A percentile compares a stretch with the other conserved stretches of the same genome.
Evolutionary conservation across 2,329 filamentous ascomycete species (phyloP).

Genomic region (Hymenoscyphus repandus): DNA sequence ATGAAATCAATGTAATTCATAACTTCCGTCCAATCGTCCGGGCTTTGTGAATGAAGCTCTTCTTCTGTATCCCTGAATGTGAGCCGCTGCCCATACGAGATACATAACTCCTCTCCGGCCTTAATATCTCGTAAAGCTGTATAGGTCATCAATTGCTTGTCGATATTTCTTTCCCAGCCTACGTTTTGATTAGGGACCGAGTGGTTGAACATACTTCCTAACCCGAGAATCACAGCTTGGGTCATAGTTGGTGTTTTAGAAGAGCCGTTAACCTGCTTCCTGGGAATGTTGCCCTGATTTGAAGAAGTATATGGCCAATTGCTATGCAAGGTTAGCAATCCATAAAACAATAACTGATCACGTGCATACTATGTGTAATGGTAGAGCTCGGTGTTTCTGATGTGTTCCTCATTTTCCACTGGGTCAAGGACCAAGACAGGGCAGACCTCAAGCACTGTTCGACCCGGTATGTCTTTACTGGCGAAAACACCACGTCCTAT

Average conservation of each 20-base stretch:
- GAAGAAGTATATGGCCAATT: constrained; percentile 29
- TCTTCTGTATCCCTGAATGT: constrained; percentile 34
- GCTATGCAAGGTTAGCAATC: constrained; percentile 18
- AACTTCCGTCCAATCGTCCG: constrained; percentile 25
- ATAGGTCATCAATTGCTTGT: constrained; percentile 42
- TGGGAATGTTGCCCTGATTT: constrained; percentile 19
- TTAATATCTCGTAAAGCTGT: constrained; percentile 43
- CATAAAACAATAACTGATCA: constrained; percentile 16
- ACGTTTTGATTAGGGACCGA: constrained; percentile 47
- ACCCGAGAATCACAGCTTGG: constrained; percentile 49
- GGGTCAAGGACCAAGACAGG: constrained; percentile 45
- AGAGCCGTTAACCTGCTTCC: constrained; percentile 17
- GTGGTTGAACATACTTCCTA: constrained; percentile 56
- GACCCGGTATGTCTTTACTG: constrained; percentile 38
- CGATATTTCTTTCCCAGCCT: constrained; percentile 46
- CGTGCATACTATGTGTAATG: constrained; percentile 50
- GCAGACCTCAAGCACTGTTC: constrained; percentile 45
- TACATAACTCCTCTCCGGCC: constrained; percentile 50
- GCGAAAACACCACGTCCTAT: constrained; percentile 50
- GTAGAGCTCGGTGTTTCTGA: constrained; percentile 45
- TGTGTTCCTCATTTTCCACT: constrained; percentile 42
- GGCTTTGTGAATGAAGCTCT: constrained; percentile 7
- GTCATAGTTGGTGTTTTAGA: constrained; percentile 31
- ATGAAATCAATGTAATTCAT: constrained; percentile 30
- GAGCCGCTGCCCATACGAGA: constrained; percentile 33